Conservation (phyloP, 495 filamentous ascomycete genomes). For the Durotheca rogersii region DNA sequence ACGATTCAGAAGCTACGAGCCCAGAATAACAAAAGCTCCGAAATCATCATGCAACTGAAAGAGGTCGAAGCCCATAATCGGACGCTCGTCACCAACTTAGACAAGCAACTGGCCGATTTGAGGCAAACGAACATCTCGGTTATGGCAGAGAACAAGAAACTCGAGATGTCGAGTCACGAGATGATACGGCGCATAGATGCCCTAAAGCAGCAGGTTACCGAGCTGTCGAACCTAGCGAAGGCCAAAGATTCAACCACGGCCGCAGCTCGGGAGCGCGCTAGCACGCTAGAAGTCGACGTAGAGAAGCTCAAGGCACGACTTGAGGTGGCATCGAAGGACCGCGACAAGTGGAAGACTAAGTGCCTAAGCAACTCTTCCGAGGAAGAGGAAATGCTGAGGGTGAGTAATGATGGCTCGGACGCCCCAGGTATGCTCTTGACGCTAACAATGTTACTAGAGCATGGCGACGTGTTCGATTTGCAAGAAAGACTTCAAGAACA, state of each 20-base stretch:
- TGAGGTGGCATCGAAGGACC: constrained; percentile 70
- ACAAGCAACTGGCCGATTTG: constrained; percentile 83
- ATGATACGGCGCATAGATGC: constrained; percentile 65
- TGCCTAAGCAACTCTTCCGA: constrained; percentile 74
- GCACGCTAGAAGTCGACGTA: constrained; percentile 62
- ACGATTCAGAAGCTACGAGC: constrained; percentile 74
- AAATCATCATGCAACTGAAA: constrained; percentile 90
- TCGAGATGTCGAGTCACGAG: constrained; percentile 71
- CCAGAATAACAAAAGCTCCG: constrained; percentile 86
- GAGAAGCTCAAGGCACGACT: constrained; percentile 71
- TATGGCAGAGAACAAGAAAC: constrained; percentile 64
- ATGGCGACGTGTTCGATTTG: constrained; percentile 90
- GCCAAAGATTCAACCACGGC: constrained; percentile 69
- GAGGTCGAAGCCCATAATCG: constrained; percentile 71
- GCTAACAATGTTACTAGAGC: constrained; percentile 53
- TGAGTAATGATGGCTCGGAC: constrained; percentile 50
- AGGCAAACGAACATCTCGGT: constrained; percentile 70
- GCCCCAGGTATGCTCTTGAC: not conserved
- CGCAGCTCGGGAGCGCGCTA: constrained; percentile 62
- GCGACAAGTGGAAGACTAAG: constrained; percentile 80
- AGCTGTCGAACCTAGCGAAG: constrained; percentile 69
- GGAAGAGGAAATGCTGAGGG: constrained; percentile 79
- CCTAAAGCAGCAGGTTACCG: constrained; percentile 71
- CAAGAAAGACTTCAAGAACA: constrained; percentile 88
- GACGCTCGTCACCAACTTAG: constrained; percentile 70